Percentiles rank a stretch among this genome's conserved stretches.
These are phyloP conservation scores for Phycomyces nitens DNA, from an alignment of 192 early-diverging fungal genomes.

Conservation along the genomic window DNA sequence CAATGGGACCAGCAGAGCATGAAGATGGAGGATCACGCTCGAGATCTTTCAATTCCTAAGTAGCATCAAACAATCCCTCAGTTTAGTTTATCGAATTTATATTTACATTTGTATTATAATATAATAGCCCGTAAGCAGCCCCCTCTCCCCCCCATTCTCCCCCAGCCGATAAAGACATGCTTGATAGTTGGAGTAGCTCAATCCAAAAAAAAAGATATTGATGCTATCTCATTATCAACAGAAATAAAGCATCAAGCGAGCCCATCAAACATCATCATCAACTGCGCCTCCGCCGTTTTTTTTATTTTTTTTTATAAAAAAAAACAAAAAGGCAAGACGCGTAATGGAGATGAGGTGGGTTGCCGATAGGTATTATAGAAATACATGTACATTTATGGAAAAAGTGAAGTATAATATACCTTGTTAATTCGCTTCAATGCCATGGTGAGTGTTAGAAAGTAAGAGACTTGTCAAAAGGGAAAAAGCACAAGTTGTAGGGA, in stretches of 20 bases:
- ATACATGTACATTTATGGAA: background rate
- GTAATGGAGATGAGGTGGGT: too few relatives aligned
- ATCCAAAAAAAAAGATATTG: too few relatives aligned
- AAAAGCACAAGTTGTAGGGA: background rate
- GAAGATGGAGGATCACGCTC: constrained; percentile 96
- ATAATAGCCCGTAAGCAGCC: background rate
- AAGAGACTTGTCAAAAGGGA: background rate
- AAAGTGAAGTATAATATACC: constrained; percentile 50
- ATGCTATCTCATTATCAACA: too few relatives aligned
- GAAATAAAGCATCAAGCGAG: too few relatives aligned
- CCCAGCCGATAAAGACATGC: too few relatives aligned
- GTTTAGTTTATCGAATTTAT: background rate
- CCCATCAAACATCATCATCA: too few relatives aligned
- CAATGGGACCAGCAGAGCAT: constrained; percentile 94
- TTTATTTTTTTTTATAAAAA: background rate
- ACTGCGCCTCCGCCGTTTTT: background rate
- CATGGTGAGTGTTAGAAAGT: constrained; percentile 55
- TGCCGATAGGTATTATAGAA: background rate
- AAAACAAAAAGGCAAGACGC: constrained; percentile 11
- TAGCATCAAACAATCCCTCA: constrained; percentile 3
- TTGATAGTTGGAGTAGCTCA: too few relatives aligned
- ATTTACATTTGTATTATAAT: background rate
- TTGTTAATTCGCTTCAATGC: constrained; percentile 99
- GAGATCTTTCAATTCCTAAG: constrained; percentile 90
- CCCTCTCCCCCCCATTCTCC: too few relatives aligned